Evolutionary conservation across 108 stramenopile species (phyloP), one percentile per base, ranked within the genome.

Genomic region (Cyclotella choctawhatcheeana): DNA sequence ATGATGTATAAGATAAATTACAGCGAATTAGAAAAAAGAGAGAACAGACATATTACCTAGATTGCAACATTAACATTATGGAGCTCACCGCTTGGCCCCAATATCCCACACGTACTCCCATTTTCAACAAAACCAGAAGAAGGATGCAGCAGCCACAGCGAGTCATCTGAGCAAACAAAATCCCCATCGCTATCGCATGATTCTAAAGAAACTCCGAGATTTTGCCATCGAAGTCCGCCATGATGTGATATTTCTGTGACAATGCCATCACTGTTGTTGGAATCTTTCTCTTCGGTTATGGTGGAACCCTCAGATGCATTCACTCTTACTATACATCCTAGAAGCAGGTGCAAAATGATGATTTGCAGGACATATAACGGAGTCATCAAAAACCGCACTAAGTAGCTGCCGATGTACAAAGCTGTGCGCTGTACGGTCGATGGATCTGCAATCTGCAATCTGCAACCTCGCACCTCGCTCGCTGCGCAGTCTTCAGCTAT

Each of bases 91-190:
- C 73, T 69, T 3, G 92, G 87, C 1, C 89, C 89, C 16, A 93
- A 47, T 13, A 92, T 86, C 7, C 87, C 91, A 60, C 91, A 89
- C n/a, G 88, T 32, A 2, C 72, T 72, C 45, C 91, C 88, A 66
- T 84, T 73, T 32, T 59, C 61, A 21, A 92, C 82, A 71, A 60
- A 83, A 24, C 86, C 85, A 4, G 69, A 75, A 34, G 64, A 83
- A 26, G 82, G 69, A 44, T 84, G 86, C 24, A 92, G 51, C 5
- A 89, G 63, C 73, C 61, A 86, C 56, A 21, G 24, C 6, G 65
- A 67, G 31, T 78, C 69, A 20, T 74, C 79, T 17, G 67, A 55
- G 35, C 79, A 73, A 60, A 14, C 47, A 0, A 31, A 12, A 2
- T 55, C 60, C 0, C 8, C 22, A 33, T 62, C 58, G 4, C 50